These are phyloP conservation scores for Liriodendron chinense DNA, from an alignment of 164 flowering plant genomes.

Conservation along the genomic window DNA sequence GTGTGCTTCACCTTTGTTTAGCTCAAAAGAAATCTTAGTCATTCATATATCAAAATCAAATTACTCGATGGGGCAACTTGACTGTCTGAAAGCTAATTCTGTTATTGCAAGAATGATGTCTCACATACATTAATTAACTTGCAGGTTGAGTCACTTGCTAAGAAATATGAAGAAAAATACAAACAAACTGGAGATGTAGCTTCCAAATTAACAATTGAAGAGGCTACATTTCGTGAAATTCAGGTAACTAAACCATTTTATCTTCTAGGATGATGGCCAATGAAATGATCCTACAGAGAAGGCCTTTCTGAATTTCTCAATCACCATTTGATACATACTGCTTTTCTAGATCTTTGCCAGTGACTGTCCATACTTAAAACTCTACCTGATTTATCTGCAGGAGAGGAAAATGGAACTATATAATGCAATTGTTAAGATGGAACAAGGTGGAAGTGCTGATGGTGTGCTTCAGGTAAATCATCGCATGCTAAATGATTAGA, in stretches of 20 bases:
- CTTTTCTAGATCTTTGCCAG: background rate
- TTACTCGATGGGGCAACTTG: background rate
- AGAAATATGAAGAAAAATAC: constrained; percentile 95
- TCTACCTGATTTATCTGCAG: constrained; percentile 33
- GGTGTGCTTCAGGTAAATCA: constrained; percentile 62
- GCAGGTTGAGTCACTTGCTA: constrained; percentile 71
- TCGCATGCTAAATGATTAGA: background rate
- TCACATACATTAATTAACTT: background rate
- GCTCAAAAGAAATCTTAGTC: too few relatives aligned
- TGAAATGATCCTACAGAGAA: background rate
- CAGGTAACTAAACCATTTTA: constrained; percentile 45
- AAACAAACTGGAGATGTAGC: constrained; percentile 86
- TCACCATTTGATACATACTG: background rate
- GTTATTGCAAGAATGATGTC: background rate
- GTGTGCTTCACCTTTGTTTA: background rate
- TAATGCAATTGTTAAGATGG: constrained; percentile 84
- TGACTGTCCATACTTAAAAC: background rate
- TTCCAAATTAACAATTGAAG: constrained; percentile 85
- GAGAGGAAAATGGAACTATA: constrained; percentile 78
- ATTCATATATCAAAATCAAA: background rate
- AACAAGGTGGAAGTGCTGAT: constrained; percentile 61
- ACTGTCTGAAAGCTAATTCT: background rate
- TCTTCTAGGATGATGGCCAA: background rate
- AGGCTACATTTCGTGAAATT: constrained; percentile 82
- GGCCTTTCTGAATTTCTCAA: background rate